phyloP scores from a whole-genome alignment of 257 asterid species.

The Hygrophila difformis region DNA sequence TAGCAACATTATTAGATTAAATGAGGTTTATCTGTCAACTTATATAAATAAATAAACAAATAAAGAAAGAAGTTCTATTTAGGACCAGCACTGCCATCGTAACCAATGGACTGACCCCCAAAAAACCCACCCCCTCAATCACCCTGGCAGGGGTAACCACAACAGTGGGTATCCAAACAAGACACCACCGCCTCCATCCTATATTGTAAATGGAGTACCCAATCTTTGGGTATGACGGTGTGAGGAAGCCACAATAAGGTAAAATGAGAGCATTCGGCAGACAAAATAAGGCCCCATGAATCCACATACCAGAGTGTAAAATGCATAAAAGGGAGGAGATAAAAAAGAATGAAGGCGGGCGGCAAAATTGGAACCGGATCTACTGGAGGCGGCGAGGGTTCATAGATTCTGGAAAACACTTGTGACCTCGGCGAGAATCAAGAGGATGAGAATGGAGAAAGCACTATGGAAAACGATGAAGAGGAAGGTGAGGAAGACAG shows the following conservation, averaged over 20 bases:
- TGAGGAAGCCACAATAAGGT: slow-evolving; percentile 53
- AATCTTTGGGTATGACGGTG: slow-evolving; percentile 56
- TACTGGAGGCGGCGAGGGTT: slow-evolving; percentile 71
- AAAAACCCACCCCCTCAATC: no score
- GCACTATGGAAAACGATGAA: slow-evolving; percentile 69
- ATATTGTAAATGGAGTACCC: no score
- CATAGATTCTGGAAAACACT: slow-evolving; percentile 85
- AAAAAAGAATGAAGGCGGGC: slow-evolving; percentile 40
- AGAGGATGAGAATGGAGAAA: slow-evolving; percentile 55
- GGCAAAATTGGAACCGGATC: slow-evolving; percentile 48
- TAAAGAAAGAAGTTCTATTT: no score
- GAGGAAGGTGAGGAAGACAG: slow-evolving; percentile 83
- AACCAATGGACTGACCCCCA: no score
- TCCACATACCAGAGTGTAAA: slow-evolving; percentile 73
- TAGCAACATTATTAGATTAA: no score
- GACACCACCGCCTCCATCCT: no score
- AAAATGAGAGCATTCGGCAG: slow-evolving; percentile 52
- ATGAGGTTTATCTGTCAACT: no score
- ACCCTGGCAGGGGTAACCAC: no score
- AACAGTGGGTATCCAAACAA: no score
- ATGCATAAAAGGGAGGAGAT: slow-evolving; percentile 81
- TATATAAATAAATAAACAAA: no score
- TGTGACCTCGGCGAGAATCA: slow-evolving; percentile 79
- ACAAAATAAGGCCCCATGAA: slow-evolving; percentile 67
- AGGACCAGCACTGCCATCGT: no score